These are phyloP conservation scores for Geotrichum aggregatum DNA, from an alignment of 1,139 yeast species.

Conservation along the genomic window DNA sequence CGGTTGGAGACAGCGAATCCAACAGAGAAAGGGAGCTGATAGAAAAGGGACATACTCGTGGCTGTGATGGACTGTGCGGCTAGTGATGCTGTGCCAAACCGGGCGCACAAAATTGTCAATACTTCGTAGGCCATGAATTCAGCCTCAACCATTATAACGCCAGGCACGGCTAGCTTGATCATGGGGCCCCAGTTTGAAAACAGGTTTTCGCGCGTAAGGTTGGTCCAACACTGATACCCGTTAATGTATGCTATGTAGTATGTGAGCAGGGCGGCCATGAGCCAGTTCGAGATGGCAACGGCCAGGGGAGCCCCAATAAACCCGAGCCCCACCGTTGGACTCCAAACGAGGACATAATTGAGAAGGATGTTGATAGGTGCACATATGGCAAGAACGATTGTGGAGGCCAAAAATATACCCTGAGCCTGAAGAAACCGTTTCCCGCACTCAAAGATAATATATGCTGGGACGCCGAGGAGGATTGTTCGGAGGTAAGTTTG, in stretches of 20 bases:
- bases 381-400: conserved; percentile 67
- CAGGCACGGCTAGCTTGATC: conserved; percentile 68
- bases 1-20: conserved; percentile 83
- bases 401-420: conserved; percentile 86
- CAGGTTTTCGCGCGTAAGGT: conserved; percentile 46
- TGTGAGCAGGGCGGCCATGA: conserved; percentile 51
- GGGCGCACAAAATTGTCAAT: conserved; percentile 63
- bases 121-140: conserved; percentile 83
- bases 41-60: conserved; percentile 69
- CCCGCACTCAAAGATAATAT: conserved; percentile 73
- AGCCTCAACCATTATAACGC: conserved; percentile 78
- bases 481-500: conserved; percentile 60
- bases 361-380: conserved; percentile 73
- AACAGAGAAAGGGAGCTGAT: conserved; percentile 82
- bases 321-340: conserved; percentile 55
- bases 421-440: conserved; percentile 86
- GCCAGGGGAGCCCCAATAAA: conserved; percentile 67
- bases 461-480: conserved; percentile 77
- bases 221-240: conserved; percentile 73
- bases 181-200: conserved; percentile 41
- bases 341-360: conserved; percentile 79
- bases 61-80: conserved; percentile 88
- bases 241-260: conserved; percentile 52
- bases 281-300: conserved; percentile 59
- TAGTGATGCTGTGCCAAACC: conserved; percentile 71